A percentile compares a stretch with the other conserved stretches of the same genome.
These are phyloP conservation scores for Castanopsis chinensis DNA, from an alignment of 306 rosid species.

Conservation along the genomic window DNA sequence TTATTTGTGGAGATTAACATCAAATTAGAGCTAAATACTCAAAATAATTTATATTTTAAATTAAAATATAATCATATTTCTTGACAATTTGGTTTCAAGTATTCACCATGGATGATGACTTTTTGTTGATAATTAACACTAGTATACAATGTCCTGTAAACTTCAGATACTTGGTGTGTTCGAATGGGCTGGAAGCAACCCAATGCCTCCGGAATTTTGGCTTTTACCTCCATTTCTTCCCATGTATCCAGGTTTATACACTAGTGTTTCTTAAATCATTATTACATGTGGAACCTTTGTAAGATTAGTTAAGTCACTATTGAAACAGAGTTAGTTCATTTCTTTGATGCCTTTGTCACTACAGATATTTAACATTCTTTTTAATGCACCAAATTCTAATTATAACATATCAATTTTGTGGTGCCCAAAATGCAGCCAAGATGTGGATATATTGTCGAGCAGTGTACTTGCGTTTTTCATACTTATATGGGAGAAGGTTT, in stretches of 20 bases:
- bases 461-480: constrained; percentile 77
- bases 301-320: not conserved
- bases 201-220: constrained; percentile 26
- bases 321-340: not conserved
- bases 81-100: too few relatives aligned
- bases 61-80: too few relatives aligned
- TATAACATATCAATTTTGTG: not conserved
- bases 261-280: not conserved
- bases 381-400: not conserved
- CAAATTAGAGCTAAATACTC: too few relatives aligned
- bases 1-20: not conserved
- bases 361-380: not conserved
- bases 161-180: constrained; percentile 21
- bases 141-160: too few relatives aligned
- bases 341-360: not conserved
- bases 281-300: not conserved
- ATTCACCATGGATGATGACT: too few relatives aligned
- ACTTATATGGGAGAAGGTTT: constrained; percentile 66
- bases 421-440: constrained; percentile 47
- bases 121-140: too few relatives aligned
- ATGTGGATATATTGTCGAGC: constrained; percentile 77
- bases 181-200: constrained; percentile 17
- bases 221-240: constrained; percentile 7
- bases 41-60: too few relatives aligned
- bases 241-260: not conserved